These are phyloP conservation scores for Erythrobasidium hasegawianum DNA, from an alignment of 1,284 basidiomycete species.

Conservation along the genomic window DNA sequence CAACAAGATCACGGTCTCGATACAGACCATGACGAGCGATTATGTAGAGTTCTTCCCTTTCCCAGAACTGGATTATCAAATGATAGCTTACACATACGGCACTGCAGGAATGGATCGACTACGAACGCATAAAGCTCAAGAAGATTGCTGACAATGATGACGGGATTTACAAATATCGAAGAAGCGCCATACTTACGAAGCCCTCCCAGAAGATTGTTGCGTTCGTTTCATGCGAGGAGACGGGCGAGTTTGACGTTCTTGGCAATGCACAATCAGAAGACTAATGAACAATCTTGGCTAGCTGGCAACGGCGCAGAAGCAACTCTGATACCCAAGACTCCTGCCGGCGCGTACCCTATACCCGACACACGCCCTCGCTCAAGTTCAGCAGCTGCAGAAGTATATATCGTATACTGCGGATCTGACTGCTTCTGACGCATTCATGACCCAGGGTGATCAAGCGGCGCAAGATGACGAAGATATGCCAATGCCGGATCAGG, in stretches of 20 bases:
- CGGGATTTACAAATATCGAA: conserved; percentile 31
- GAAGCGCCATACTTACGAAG: conserved; percentile 42
- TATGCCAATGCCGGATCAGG: no score
- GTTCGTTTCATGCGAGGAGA: conserved; percentile 40
- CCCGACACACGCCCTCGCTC: not conserved
- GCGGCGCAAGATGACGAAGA: no score
- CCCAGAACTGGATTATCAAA: no score
- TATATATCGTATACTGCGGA: not conserved
- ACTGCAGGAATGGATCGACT: conserved; percentile 36
- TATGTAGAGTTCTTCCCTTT: conserved; percentile 28
- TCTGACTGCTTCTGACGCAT: not conserved
- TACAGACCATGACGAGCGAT: conserved; percentile 36
- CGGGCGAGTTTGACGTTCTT: conserved; percentile 37
- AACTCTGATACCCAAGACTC: not conserved
- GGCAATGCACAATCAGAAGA: no score
- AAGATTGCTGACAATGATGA: conserved; percentile 33
- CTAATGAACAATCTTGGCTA: no score
- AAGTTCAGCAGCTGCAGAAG: not conserved
- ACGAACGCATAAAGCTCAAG: conserved; percentile 5
- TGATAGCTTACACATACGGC: not conserved
- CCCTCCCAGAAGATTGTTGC: conserved; percentile 44
- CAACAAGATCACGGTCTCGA: conserved; percentile 30
- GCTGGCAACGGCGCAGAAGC: conserved; percentile 13
- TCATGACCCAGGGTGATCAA: no score
- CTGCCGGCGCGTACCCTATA: conserved; percentile 1